A percentile compares a stretch with the other conserved stretches of the same genome.
Conservation (phyloP, 2,329 filamentous ascomycete species). For the Rhytidhysteron rufulum region DNA sequence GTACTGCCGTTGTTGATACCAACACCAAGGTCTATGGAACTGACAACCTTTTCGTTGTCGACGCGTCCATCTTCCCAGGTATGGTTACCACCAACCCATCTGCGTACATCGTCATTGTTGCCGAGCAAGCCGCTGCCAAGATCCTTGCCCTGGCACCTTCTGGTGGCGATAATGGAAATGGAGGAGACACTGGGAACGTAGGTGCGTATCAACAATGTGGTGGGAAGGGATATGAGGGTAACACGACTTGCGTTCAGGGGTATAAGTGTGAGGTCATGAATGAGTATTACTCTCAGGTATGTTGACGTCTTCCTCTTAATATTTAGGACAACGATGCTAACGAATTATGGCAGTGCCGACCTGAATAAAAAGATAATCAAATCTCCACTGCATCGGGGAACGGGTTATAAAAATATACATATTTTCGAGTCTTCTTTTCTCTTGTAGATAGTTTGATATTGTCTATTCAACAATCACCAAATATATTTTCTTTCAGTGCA, state of each 20-base stretch:
- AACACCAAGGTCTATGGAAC: constrained; percentile 49
- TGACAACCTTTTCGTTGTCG: constrained; percentile 44
- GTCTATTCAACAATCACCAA: too few species aligned
- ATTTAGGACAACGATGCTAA: not conserved
- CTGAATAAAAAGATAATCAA: not conserved
- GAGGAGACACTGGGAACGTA: not conserved
- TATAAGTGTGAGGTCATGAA: constrained; percentile 14
- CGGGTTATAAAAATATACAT: too few species aligned
- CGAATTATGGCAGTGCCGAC: not conserved
- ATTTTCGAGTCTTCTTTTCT: too few species aligned
- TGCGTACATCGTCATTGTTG: constrained; percentile 32
- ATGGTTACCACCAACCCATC: constrained; percentile 38
- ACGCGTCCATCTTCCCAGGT: constrained; percentile 45
- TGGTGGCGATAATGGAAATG: not conserved
- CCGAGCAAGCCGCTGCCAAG: constrained; percentile 37
- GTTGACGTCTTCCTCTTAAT: not conserved
- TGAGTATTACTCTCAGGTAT: constrained; percentile 1
- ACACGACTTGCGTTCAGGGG: constrained; percentile 14
- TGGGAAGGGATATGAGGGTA: constrained; percentile 12
- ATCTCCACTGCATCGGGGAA: too few species aligned
- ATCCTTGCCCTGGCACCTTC: constrained; percentile 24
- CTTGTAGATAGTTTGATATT: too few species aligned
- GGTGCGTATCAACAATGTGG: constrained; percentile 15
- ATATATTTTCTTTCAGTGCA: too few species aligned
- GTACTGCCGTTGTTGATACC: constrained; percentile 47